Base-by-base conservation (phyloP, 2,329 filamentous ascomycete species). In the Lecanosticta acicola region DNA sequence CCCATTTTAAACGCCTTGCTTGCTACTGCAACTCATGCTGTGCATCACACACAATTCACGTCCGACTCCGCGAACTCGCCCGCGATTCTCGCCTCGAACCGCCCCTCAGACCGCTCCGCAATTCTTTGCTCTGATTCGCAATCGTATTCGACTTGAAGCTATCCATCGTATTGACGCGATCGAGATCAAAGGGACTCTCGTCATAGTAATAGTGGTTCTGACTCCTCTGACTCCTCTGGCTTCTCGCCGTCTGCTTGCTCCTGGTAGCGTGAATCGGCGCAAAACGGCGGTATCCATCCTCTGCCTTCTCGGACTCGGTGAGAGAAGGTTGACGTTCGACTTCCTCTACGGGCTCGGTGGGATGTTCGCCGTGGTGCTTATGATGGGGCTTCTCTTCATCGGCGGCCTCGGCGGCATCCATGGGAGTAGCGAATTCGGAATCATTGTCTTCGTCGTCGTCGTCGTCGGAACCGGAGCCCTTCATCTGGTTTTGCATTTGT, bases 111-210 rank as follows among this genome's bases (percentile, higher is more conserved):
- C n/a, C n/a, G n/a, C n/a, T n/a, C n/a, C n/a, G n/a, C n/a, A n/a
- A n/a, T n/a, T n/a, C n/a, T n/a, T n/a, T n/a, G n/a, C n/a, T n/a
- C n/a, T n/a, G n/a, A n/a, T n/a, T 29, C 24, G 24, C 5, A 29
- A 11, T 29, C 24, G 11, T 11, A 29, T 19, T 16, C 10, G 14
- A 33, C 48, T 45, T 53, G 51, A 75, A 75, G 47, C 66, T 71
- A 43, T 74, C 71, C 45, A 66, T 58, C 20, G 72, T 75, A 48
- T 74, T 65, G 11, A 74, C 67, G 1, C 71, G 66, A 50, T 75
- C 72, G 33, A 75, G 67, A 43, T 73, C 71, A 51, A 69, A 75
- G 3, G 72, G 72, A 50, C 68, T 73, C 32, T 43, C 48, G n/a
- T 69, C 65, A 37, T 72, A 67, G 32, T 39, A 8, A 33, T 29